These are phyloP conservation scores for Coprinellus micaceus DNA, from an alignment of 768 basidiomycete species.

Conservation along the genomic window DNA sequence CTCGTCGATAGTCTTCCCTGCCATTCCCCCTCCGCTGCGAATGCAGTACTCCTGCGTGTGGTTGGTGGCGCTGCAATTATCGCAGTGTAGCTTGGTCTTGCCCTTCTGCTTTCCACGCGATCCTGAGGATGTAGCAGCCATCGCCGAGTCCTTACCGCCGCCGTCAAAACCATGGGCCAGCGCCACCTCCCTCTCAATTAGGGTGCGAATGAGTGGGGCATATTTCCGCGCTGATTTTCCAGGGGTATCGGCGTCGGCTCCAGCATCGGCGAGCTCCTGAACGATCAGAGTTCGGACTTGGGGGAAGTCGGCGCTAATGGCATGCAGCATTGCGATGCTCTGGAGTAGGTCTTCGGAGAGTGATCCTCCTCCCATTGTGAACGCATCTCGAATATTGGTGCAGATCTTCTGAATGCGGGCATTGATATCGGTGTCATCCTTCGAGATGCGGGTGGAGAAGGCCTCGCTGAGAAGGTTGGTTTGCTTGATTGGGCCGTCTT, in stretches of 20 bases:
- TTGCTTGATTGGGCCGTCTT: slow-evolving; percentile 19
- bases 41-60: slow-evolving; percentile 21
- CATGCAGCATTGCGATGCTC: slow-evolving; percentile 10
- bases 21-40: slow-evolving; percentile 22
- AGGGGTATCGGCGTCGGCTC: background rate
- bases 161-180: background rate
- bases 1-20: slow-evolving; percentile 21
- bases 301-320: slow-evolving; percentile 5
- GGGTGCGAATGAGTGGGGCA: slow-evolving; percentile 10
- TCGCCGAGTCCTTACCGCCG: background rate
- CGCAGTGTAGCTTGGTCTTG: slow-evolving; percentile 6
- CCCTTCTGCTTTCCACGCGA: background rate
- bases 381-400: slow-evolving; percentile 1
- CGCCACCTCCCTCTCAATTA: background rate
- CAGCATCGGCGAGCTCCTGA: slow-evolving; percentile 8
- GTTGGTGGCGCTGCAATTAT: slow-evolving; percentile 8
- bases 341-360: slow-evolving; percentile 14
- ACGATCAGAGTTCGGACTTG: slow-evolving; percentile 10
- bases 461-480: slow-evolving; percentile 15
- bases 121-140: background rate
- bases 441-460: slow-evolving; percentile 4
- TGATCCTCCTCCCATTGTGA: slow-evolving; percentile 7
- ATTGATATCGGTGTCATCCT: background rate
- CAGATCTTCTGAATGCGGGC: slow-evolving; percentile 7
- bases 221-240: background rate